A percentile compares a stretch with the other conserved stretches of the same genome.
Evolutionary conservation across 2,329 filamentous ascomycete genomes (phyloP).

Genomic region (Pyrenophora tritici-repentis): DNA sequence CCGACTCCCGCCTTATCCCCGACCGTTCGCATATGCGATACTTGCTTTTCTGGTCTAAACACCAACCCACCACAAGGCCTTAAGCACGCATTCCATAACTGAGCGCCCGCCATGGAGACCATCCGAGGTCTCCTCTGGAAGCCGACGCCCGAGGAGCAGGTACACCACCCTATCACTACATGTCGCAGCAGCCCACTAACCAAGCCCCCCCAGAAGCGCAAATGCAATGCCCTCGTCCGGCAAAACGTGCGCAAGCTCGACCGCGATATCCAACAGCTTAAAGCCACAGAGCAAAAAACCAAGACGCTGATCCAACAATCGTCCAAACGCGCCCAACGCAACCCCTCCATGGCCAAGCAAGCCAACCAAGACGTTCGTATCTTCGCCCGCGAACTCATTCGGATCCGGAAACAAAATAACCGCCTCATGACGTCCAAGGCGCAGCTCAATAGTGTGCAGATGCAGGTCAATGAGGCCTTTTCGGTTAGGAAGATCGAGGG

Average conservation of each 20-base stretch:
- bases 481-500: conserved; percentile 95
- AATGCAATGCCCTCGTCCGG: conserved; percentile 91
- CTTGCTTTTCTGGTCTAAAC: neutral
- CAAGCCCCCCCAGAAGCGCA: conserved; percentile 70
- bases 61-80: too few relatives aligned
- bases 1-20: conserved; percentile 6
- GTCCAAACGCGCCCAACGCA: conserved; percentile 78
- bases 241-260: conserved; percentile 92
- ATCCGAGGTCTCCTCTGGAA: conserved; percentile 86
- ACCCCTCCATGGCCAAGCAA: conserved; percentile 77
- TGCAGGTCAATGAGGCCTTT: conserved; percentile 98
- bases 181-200: conserved; percentile 17
- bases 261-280: conserved; percentile 82
- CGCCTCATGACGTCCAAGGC: conserved; percentile 86
- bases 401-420: conserved; percentile 73
- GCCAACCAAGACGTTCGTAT: conserved; percentile 81
- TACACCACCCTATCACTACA: conserved; percentile 50
- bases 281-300: conserved; percentile 72
- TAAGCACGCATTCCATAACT: neutral
- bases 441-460: conserved; percentile 88
- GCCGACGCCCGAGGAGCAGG: conserved; percentile 91
- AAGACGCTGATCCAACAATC: conserved; percentile 83
- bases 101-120: conserved; percentile 71
- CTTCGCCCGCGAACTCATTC: conserved; percentile 86
- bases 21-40: conserved; percentile 4